Evolutionary conservation across 352 stramenopile species (phyloP), one percentile per base, ranked within the genome.

Genomic region (Globisporangium echinulatum): DNA sequence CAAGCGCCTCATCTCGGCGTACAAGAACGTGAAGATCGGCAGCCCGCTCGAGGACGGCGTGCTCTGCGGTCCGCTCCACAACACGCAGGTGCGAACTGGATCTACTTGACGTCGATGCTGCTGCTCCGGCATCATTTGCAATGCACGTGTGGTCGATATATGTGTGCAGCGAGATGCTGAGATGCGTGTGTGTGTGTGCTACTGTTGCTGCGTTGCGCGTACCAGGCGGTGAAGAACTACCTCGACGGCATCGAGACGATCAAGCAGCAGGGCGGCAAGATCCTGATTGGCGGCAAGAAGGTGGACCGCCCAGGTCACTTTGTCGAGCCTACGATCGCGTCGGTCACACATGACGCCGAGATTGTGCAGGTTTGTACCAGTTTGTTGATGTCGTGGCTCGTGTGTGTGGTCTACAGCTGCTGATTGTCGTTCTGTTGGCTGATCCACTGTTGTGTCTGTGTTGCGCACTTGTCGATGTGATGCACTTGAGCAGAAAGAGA

Each of bases 261-360:
- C 62, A 82, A 92, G 56, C 62, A 87, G 49, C 77, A 97, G 65
- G 87, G 88, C n/a, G 88, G 88, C 49, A 92, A 94, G 85, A 87
- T 97, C 65, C 65, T 97, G 42, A 71, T 79, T 14, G 91, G 90
- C 56, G 91, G 89, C 49, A 94, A 95, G 56, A 78, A 76, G 44
- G 66, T 96, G 17, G 79, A 94, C 48, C 69, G 81, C 17, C 69
- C 74, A 17, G 91, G 91, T 15, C 75, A 96, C 74, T 97, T 96
- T 62, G 91, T 97, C n/a, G 73, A 97, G 69, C 91, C 91, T 39
- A 96, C 91, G 33, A 80, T 97, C 37, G 82, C 91, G 53, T 89
- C 84, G 2, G 96, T 97, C 58, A 66, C 74, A 37, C 70, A 90
- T 59, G 82, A 88, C 49, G 82, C 84, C 19, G 71, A 79, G 7